These are phyloP conservation scores for Zangia roseola DNA, from an alignment of 768 basidiomycete species.

Conservation along the genomic window DNA sequence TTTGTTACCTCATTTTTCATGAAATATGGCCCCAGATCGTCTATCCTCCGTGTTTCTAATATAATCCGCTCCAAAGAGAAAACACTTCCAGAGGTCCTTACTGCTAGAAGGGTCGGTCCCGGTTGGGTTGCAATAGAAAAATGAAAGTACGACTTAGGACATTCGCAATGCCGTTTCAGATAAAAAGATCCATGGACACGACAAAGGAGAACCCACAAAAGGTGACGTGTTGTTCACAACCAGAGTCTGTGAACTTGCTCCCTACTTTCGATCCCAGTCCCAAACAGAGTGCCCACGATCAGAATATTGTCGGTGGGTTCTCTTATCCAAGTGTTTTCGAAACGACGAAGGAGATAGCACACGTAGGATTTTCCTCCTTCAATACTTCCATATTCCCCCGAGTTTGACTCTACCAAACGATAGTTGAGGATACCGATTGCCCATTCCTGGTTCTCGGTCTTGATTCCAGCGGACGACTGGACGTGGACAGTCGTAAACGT, in stretches of 20 bases:
- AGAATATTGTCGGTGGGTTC: slow-evolving; percentile 15
- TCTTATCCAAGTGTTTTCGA: slow-evolving; percentile 8
- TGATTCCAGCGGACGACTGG: neutral
- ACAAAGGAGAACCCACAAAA: too few species aligned
- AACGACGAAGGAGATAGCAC: slow-evolving; percentile 10
- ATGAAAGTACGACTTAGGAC: too few species aligned
- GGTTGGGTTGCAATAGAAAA: too few species aligned
- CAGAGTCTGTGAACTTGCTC: slow-evolving; percentile 7
- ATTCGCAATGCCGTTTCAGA: too few species aligned
- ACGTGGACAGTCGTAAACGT: slow-evolving; percentile 4
- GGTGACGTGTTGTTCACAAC: slow-evolving; percentile 28
- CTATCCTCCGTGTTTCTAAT: too few species aligned
- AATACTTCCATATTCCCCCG: slow-evolving; percentile 6
- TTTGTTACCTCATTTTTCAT: too few species aligned
- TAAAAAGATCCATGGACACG: too few species aligned
- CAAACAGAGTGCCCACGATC: slow-evolving; percentile 11
- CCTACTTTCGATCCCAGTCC: slow-evolving; percentile 7
- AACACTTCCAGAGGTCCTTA: too few species aligned
- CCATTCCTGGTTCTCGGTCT: slow-evolving; percentile 1
- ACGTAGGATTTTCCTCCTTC: slow-evolving; percentile 13
- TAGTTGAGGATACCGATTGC: slow-evolving; percentile 16
- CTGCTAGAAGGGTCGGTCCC: too few species aligned
- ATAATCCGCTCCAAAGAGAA: too few species aligned
- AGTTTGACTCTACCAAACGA: slow-evolving; percentile 7
- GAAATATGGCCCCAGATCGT: too few species aligned